These are phyloP conservation scores for Rhodotorula sp. DNA, from an alignment of 1,284 basidiomycete genomes.

Conservation along the genomic window DNA sequence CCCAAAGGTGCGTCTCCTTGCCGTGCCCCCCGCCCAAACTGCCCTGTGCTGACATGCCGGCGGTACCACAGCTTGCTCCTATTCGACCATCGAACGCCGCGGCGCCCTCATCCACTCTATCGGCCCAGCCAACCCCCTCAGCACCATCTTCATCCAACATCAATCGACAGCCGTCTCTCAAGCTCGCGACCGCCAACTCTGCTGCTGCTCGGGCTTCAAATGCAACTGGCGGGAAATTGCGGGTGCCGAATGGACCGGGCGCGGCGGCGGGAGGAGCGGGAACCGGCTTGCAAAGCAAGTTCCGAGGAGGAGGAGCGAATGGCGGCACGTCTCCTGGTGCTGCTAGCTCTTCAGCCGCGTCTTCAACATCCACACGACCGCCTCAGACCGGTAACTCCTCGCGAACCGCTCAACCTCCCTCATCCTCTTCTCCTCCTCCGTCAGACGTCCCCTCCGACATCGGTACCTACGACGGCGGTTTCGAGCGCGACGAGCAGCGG, in stretches of 20 bases:
- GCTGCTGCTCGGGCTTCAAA: not conserved
- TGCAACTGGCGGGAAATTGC: not conserved
- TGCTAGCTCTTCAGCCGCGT: not conserved
- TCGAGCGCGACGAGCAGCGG: constrained; percentile 67
- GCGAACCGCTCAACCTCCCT: constrained; percentile 2
- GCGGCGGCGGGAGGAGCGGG: not conserved
- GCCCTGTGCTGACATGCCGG: not conserved
- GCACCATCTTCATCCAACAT: constrained; percentile 33
- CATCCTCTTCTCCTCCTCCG: not conserved
- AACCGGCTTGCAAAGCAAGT: constrained; percentile 28
- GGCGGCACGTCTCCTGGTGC: too few species aligned
- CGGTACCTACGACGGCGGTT: constrained; percentile 79
- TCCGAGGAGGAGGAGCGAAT: constrained; percentile 4
- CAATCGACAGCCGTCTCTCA: constrained; percentile 30
- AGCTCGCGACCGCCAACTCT: constrained; percentile 14
- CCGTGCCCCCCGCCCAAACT: accelerated
- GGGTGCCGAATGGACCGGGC: not conserved
- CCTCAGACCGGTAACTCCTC: not conserved
- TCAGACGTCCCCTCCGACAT: constrained; percentile 50
- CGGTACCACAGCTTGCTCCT: constrained; percentile 17
- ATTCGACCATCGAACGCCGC: constrained; percentile 14
- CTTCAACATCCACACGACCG: not conserved
- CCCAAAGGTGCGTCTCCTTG: not conserved
- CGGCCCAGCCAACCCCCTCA: not conserved
- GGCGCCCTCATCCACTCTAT: not conserved